Evolutionary conservation across 2,329 filamentous ascomycete genomes (phyloP), one percentile per base, ranked within the genome.

Genomic region (Zymoseptoria passerinii): DNA sequence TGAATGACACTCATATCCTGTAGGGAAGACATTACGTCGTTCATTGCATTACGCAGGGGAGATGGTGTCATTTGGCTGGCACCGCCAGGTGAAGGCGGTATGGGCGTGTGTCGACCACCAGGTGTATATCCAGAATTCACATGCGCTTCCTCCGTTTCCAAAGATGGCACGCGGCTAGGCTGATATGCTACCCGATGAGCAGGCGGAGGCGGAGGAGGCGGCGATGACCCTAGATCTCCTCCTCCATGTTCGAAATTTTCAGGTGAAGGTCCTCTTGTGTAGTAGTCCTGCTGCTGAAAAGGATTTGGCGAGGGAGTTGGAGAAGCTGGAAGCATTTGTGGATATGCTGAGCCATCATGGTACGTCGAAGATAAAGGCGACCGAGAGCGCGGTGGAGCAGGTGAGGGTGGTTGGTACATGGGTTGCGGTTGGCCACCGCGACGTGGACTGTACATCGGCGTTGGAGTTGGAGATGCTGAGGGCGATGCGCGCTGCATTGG

Each of bases 21-120:
- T 50, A 99, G 75, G 57, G 94, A 95, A 64, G 94, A 90, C 84
- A 97, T 96, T 3, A 99, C 92, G 73, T 95, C 92, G 70, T 97
- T 92, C 91, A 99, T 99, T 1, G 94, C 94, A 72, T 92, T 90
- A 59, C 94, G 83, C 2, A 99, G 77, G 0, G 94, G 94, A 2
- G 94, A 97, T 1, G 94, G 94, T 0, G 94, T 99, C 68, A 72
- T 72, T 27, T 69, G 67, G 55, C 65, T 70, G 6, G 52, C 63
- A 7, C 63, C 66, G 80, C 83, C 83, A 1, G 88, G 85, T 4
- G 90, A 91, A 3, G 84, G 84, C 2, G 86, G 86, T 40, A 77
- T 79, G 0, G 87, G 86, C 1, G 88, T 89, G 6, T 79, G 78
- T 62, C 73, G 80, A 61, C 82, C 70, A 60, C 58, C 58, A 1